phyloP scores from a whole-genome alignment of 108 stramenopile species.

The Stephanodiscus triporus region DNA sequence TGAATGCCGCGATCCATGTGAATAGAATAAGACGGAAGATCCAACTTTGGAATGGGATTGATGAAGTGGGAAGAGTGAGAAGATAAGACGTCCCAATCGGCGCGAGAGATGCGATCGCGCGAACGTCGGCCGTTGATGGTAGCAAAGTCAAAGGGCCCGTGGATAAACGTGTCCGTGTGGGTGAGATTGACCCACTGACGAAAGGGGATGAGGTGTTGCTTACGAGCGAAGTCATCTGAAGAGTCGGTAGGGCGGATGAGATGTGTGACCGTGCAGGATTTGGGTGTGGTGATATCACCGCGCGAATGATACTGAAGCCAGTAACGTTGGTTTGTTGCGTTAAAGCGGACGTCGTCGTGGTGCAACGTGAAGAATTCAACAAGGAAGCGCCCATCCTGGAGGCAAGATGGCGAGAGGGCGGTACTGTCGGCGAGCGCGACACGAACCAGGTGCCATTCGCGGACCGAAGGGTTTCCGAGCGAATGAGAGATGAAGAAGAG shows the following conservation, averaged over 20 bases:
- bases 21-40: too few relatives aligned
- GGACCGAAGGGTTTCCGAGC: not conserved
- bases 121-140: constrained; percentile 5
- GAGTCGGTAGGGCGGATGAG: not conserved
- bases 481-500: not conserved
- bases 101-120: not conserved
- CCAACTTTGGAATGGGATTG: not conserved
- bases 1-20: too few relatives aligned
- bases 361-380: constrained; percentile 14
- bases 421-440: not conserved
- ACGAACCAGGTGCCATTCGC: not conserved
- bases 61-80: not conserved
- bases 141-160: constrained; percentile 26
- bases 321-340: constrained; percentile 17
- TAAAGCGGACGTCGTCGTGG: not conserved
- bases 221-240: not conserved
- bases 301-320: constrained; percentile 27
- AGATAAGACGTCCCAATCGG: constrained; percentile 3
- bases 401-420: not conserved
- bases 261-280: not conserved
- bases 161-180: constrained; percentile 6
- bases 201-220: not conserved
- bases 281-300: not conserved
- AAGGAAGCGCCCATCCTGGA: not conserved
- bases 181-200: constrained; percentile 8